Evolutionary conservation across 75 land plant genomes (phyloP).

Genomic region (Pinus tabuliformis): DNA sequence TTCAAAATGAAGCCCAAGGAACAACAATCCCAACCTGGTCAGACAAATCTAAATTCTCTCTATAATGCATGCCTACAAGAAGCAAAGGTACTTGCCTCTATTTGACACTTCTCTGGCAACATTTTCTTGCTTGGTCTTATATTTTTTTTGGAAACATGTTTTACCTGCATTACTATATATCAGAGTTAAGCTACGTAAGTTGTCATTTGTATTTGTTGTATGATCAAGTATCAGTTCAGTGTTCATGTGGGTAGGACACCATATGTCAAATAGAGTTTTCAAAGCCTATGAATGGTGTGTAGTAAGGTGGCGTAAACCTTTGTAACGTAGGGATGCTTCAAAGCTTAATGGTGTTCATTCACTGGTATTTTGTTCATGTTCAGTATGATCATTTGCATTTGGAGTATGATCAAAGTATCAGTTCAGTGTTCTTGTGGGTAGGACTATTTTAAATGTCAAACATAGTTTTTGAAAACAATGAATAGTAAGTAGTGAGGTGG

Average conservation of each 20-base stretch:
- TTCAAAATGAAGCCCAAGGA: conserved; percentile 73
- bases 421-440: no score
- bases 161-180: no score
- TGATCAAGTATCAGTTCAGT: neutral
- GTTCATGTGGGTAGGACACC: neutral
- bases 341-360: neutral
- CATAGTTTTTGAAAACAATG: no score
- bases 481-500: no score
- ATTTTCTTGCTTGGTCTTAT: neutral
- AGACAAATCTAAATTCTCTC: conserved; percentile 36
- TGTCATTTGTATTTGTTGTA: no score
- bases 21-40: conserved; percentile 14
- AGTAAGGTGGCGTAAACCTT: neutral
- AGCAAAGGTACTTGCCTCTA: conserved; percentile 51
- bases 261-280: neutral
- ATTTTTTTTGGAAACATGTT: neutral
- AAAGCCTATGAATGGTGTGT: neutral
- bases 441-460: no score
- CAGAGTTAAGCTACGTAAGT: no score
- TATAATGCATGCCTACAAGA: conserved; percentile 52
- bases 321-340: neutral
- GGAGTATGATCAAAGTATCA: no score
- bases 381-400: no score
- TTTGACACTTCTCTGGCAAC: neutral
- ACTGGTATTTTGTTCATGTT: no score